phyloP scores from a whole-genome alignment of 805 yeast species.

The Pichia kluyveri region DNA sequence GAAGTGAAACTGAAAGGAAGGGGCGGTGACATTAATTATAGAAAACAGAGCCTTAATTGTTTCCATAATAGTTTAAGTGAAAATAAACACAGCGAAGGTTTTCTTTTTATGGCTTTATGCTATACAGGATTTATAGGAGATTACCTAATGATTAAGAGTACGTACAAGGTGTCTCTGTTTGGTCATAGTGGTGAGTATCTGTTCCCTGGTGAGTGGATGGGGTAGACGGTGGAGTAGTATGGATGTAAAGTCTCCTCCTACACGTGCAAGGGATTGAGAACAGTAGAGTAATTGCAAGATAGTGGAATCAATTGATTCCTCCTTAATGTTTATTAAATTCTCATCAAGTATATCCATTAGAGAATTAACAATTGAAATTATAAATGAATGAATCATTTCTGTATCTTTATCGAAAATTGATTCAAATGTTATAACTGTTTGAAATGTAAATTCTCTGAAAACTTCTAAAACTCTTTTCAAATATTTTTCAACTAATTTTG shows the following conservation, averaged over 20 bases:
- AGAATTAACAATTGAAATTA: conserved; percentile 23
- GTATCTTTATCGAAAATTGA: conserved; percentile 41
- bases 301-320: neutral
- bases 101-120: too few relatives aligned
- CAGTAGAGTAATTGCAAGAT: conserved; percentile 81
- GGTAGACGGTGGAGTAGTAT: conserved; percentile 25
- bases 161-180: conserved; percentile 33
- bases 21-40: too few relatives aligned
- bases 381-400: conserved; percentile 29
- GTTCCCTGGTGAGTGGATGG: conserved; percentile 15
- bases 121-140: too few relatives aligned
- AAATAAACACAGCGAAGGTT: too few relatives aligned
- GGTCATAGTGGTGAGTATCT: conserved; percentile 19
- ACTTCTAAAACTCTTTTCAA: conserved; percentile 76
- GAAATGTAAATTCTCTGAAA: conserved; percentile 74
- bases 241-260: conserved; percentile 49
- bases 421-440: conserved; percentile 56
- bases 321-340: neutral
- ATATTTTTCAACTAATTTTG: conserved; percentile 47
- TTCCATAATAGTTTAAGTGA: too few relatives aligned
- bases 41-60: too few relatives aligned
- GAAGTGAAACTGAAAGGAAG: too few relatives aligned
- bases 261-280: conserved; percentile 72
- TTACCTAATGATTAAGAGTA: neutral
- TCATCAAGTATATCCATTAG: neutral